phyloP scores from a whole-genome alignment of 2,329 filamentous ascomycete genomes.

The Colletotrichum sp. region DNA sequence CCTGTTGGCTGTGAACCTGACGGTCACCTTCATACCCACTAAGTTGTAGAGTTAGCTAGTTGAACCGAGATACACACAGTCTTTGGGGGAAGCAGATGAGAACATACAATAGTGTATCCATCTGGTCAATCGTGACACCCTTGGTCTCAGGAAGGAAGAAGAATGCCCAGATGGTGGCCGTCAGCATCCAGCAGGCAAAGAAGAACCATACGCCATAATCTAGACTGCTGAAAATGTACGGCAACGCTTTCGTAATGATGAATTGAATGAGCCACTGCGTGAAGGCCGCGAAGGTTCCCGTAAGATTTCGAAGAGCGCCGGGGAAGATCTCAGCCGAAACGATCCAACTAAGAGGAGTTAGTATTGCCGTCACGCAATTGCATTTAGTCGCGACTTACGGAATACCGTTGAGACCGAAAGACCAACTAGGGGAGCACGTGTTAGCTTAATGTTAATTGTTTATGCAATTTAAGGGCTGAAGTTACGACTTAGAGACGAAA shows the following conservation, averaged over 20 bases:
- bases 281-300: conserved; percentile 44
- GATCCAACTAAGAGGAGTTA: conserved; percentile 36
- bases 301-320: conserved; percentile 45
- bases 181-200: conserved; percentile 57
- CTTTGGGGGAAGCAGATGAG: not conserved
- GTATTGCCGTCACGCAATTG: not conserved
- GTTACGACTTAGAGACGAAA: not conserved
- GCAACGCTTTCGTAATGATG: conserved; percentile 46
- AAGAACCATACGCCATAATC: conserved; percentile 62
- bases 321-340: conserved; percentile 50
- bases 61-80: fast-evolving
- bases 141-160: conserved; percentile 62
- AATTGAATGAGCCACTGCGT: conserved; percentile 48
- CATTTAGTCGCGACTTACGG: conserved; percentile 25
- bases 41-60: not conserved
- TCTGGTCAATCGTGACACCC: conserved; percentile 57
- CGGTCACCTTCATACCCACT: conserved; percentile 18
- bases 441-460: not conserved
- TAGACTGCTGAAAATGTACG: conserved; percentile 48
- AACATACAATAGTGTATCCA: conserved; percentile 41
- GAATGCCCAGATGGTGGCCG: conserved; percentile 52
- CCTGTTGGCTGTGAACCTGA: not conserved
- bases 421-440: conserved; percentile 36
- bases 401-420: conserved; percentile 49
- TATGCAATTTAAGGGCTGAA: not conserved